A percentile compares a stretch with the other conserved stretches of the same genome.
Evolutionary conservation across 176 grass and related monocot genomes (phyloP).

Genomic region (Rhynchospora breviuscula): DNA sequence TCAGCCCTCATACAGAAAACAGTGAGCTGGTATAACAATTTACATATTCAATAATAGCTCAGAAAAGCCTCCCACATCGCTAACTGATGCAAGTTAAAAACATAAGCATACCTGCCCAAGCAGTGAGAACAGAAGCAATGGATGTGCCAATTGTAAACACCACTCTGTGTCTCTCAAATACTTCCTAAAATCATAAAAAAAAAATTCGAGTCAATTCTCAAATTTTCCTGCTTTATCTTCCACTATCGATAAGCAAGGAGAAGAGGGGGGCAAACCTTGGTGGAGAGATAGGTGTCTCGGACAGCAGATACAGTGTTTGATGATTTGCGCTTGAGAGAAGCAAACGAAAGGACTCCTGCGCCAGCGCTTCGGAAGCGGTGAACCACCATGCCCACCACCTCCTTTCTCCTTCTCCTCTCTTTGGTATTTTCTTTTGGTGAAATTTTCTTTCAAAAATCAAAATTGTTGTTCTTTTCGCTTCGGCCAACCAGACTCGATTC

Average conservation of each 20-base stretch:
- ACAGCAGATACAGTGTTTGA: slow-evolving; percentile 69
- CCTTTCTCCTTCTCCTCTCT: neutral
- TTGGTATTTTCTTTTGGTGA: neutral
- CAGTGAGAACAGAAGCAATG: slow-evolving; percentile 78
- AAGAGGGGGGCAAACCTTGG: slow-evolving; percentile 39
- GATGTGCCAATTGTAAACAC: slow-evolving; percentile 91
- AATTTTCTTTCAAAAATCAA: neutral
- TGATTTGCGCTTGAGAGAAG: slow-evolving; percentile 50
- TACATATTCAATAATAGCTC: neutral
- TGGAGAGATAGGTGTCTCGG: slow-evolving; percentile 72
- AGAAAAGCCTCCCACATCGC: neutral
- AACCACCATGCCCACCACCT: slow-evolving; percentile 43
- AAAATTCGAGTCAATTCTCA: neutral
- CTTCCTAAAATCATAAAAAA: slow-evolving; percentile 39
- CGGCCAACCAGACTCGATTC: neutral
- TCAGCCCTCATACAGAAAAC: neutral
- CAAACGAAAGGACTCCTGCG: slow-evolving; percentile 20
- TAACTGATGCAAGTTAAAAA: neutral
- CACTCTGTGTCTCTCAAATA: slow-evolving; percentile 77
- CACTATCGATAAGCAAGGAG: neutral
- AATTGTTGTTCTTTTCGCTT: neutral
- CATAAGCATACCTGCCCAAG: slow-evolving; percentile 59
- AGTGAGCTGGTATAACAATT: neutral
- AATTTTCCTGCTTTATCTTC: neutral
- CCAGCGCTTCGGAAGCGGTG: slow-evolving; percentile 46